Evolutionary conservation across 2,329 filamentous ascomycete genomes (phyloP).

Genomic region (Talaromyces atroroseus): DNA sequence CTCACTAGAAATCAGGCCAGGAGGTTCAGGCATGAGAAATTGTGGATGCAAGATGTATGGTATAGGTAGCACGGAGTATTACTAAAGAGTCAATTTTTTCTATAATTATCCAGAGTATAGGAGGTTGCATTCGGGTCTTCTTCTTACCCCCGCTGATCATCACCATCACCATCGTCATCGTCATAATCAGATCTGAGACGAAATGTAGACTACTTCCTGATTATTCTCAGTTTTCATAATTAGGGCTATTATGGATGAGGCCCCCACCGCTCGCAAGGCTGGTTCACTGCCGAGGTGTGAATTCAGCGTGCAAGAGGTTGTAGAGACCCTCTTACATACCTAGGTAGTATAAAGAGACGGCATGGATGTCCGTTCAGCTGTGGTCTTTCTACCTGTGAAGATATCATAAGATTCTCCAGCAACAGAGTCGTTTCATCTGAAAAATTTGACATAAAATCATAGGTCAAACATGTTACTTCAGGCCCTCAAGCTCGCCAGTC

Average conservation of each 20-base stretch:
- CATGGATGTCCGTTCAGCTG: neutral
- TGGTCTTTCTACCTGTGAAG: neutral
- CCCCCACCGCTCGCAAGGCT: neutral
- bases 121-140: neutral
- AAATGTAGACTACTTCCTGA: too few relatives aligned
- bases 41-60: neutral
- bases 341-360: neutral
- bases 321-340: neutral
- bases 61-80: neutral
- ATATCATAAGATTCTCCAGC: neutral
- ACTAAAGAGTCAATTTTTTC: neutral
- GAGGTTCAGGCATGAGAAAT: neutral
- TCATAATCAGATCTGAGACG: neutral
- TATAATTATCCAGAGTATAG: neutral
- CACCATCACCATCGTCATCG: neutral
- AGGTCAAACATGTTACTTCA: neutral
- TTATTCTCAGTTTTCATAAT: neutral
- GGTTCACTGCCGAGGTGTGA: neutral
- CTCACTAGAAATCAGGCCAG: neutral
- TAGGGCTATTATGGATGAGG: neutral
- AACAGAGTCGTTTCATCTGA: neutral
- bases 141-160: neutral
- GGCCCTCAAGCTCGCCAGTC: neutral
- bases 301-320: neutral
- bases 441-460: neutral